Conservation (phyloP, 805 yeast genomes). For the Saccharomyces mikatae region DNA sequence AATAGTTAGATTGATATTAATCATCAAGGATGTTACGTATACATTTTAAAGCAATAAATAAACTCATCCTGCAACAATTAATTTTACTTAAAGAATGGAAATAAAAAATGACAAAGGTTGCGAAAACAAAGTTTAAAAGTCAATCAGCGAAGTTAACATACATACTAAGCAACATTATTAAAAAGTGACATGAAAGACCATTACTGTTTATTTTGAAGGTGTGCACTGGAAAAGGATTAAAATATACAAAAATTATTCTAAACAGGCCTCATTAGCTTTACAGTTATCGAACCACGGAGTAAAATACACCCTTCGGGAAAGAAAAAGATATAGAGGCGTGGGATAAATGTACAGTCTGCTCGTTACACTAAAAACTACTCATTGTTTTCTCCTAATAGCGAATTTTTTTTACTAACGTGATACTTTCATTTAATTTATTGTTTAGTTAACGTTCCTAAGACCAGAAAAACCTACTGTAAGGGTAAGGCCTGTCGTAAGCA, state of each 20-base stretch:
- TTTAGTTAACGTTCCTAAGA: conserved; percentile 99
- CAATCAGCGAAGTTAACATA: neutral
- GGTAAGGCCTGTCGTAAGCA: conserved; percentile 98
- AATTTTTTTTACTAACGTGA: neutral
- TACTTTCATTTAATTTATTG: conserved; percentile 1
- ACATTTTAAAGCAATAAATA: neutral
- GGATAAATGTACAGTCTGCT: neutral
- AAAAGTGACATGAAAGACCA: neutral
- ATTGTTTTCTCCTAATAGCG: neutral
- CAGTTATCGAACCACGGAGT: neutral
- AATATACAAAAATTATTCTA: too few species aligned
- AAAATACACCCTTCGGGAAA: neutral
- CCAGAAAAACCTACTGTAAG: conserved; percentile 99
- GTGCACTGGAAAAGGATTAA: neutral
- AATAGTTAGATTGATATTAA: neutral
- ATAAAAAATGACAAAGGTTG: neutral
- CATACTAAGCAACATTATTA: neutral
- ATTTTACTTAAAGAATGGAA: neutral
- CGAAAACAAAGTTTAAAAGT: neutral
- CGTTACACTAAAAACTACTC: neutral
- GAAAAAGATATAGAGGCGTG: neutral
- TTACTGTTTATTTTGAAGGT: neutral
- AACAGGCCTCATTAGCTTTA: neutral
- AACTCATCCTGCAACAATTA: neutral
- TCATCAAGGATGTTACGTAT: neutral